Evolutionary conservation across 2,329 filamentous ascomycete species (phyloP), one percentile per base, ranked within the genome.

Genomic region (Talaromyces marneffei): DNA sequence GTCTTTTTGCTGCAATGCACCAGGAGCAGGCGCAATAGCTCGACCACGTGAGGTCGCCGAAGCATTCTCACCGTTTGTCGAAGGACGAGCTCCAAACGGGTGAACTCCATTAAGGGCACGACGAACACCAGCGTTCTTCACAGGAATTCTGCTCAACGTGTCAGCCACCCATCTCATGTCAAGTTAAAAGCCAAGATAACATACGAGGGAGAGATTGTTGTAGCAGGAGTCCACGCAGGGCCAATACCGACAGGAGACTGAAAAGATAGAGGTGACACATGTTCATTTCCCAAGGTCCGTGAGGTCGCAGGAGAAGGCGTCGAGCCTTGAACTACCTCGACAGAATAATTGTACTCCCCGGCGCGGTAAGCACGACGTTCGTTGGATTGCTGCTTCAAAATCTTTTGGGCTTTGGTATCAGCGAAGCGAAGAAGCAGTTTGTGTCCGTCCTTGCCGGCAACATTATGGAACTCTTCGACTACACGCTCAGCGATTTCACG

Each of bases 321-420:
- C 16, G 72, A 72, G 18, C 74, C 74, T 57, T 77, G 74, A 14
- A 79, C 77, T 37, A 79, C 74, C 62, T 79, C 78, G 52, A 80
- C 78, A 1, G 78, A 79, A 62, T 77, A 79, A 69, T 92, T 92
- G 78, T 97, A 97, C 79, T 97, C 94, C 62, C 94, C 94, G 62
- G 93, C 94, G 63, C 94, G 91, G 79, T 96, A 97, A 71, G 96
- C 91, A 64, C 94, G 92, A 62, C 92, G 91, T 74, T 96, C 92
- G 33, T 94, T 92, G 44, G 93, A 97, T 73, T 97, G 89, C 66
- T 94, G 89, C 83, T 99, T 99, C 68, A 99, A 83, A 72, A 94
- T 87, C 81, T 99, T 99, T 77, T 99, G 94, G 65, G 93, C 90
- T 60, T 94, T 91, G 39, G 94, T 99, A 72, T 99, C 94, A 65